Evolutionary conservation across 2,329 filamentous ascomycete species (phyloP).

Genomic region (Alternaria ethzedia): DNA sequence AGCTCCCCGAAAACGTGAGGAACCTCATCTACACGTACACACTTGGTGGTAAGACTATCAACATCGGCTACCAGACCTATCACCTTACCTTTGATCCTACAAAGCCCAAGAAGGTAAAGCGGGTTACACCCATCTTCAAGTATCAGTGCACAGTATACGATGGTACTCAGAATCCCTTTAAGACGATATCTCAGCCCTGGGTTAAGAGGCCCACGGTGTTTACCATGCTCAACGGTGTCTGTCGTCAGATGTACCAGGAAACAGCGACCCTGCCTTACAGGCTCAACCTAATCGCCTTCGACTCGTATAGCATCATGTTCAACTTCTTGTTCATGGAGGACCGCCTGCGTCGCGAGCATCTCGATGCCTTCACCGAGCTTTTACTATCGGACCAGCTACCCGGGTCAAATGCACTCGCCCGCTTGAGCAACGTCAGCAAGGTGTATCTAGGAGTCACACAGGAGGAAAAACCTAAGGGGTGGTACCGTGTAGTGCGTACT

Average conservation of each 20-base stretch:
- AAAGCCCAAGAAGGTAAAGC: not conserved
- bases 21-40: conserved; percentile 27
- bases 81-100: not conserved
- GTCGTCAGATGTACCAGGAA: conserved; percentile 40
- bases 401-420: conserved; percentile 18
- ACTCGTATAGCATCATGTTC: conserved; percentile 28
- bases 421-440: conserved; percentile 28
- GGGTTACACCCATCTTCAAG: conserved; percentile 24
- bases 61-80: conserved; percentile 33
- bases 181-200: not conserved
- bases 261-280: conserved; percentile 35
- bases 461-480: conserved; percentile 12
- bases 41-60: conserved; percentile 35
- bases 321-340: conserved; percentile 36
- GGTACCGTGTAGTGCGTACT: conserved; percentile 23
- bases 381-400: conserved; percentile 24
- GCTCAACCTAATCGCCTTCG: conserved; percentile 32
- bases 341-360: conserved; percentile 27
- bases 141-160: conserved; percentile 28
- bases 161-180: conserved; percentile 18
- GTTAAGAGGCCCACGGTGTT: conserved; percentile 12
- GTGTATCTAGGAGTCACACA: conserved; percentile 19
- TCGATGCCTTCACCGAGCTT: conserved; percentile 27
- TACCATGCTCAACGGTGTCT: conserved; percentile 33
- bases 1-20: conserved; percentile 32